Evolutionary conservation across 2,329 filamentous ascomycete species (phyloP).

Genomic region (Fusarium devonianum): DNA sequence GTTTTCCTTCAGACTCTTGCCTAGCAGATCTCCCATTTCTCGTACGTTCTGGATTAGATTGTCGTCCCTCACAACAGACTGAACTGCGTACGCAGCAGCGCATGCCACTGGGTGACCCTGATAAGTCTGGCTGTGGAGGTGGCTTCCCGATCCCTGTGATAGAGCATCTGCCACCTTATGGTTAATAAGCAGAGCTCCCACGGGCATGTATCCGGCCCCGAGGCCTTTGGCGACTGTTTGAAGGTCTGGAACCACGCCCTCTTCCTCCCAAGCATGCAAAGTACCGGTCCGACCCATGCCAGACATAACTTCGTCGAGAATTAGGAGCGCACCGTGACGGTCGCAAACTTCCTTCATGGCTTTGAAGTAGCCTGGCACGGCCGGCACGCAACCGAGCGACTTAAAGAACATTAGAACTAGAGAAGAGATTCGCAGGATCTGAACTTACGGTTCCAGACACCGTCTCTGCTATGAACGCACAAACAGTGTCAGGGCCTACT

Average conservation of each 20-base stretch:
- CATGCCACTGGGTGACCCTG: constrained; percentile 51
- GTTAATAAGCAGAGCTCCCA: constrained; percentile 21
- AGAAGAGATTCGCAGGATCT: rapidly evolving
- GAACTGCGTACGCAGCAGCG: constrained; percentile 50
- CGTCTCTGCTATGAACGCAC: constrained; percentile 33
- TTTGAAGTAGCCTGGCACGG: constrained; percentile 57
- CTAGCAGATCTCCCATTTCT: background rate
- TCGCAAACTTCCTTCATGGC: constrained; percentile 62
- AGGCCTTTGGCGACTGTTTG: constrained; percentile 72
- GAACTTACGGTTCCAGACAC: constrained; percentile 32
- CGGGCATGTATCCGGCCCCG: constrained; percentile 45
- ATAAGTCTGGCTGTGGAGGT: constrained; percentile 66
- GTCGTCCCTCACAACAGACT: constrained; percentile 35
- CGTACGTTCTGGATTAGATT: constrained; percentile 21
- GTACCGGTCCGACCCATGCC: constrained; percentile 68
- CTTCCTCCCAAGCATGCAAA: constrained; percentile 69
- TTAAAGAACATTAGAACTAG: constrained; percentile 28
- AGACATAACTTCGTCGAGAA: constrained; percentile 72
- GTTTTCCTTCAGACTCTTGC: constrained; percentile 8
- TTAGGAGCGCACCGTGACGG: constrained; percentile 61
- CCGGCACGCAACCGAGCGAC: constrained; percentile 28
- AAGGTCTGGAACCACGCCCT: constrained; percentile 65
- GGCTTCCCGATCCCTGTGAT: constrained; percentile 41
- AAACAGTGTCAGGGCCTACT: constrained; percentile 24
- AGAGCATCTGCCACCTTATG: constrained; percentile 18